Evolutionary conservation across 169 alveolate species (phyloP), one percentile per base, ranked within the genome.

Genomic region (Cryptosporidium parvum): DNA sequence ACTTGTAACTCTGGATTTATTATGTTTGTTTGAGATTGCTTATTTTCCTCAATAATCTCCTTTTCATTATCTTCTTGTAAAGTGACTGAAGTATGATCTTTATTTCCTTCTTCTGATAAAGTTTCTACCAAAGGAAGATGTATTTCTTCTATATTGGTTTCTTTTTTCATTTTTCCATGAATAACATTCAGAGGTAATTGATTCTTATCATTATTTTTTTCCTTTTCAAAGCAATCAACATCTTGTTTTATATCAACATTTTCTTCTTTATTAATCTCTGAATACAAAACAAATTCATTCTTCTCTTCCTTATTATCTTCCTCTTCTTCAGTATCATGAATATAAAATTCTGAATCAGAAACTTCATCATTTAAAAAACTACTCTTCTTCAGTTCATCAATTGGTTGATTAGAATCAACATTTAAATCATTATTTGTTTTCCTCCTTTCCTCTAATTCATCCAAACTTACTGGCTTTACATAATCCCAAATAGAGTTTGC

Each of bases 401-500:
- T 18, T 16, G 23, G 29, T 21, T 56, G 3, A 26, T 12, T n/a
- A 8, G 35, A 56, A n/a, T 26, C 29, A 9, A 26, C 14, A 53
- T 16, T 71, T 14, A 37, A 18, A 2, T 58, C 71, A 4, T 73
- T 9, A 0, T 42, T 51, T 72, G 21, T 16, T 37, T 56, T 23
- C n/a, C 14, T 39, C 6, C 21, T 69, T 7, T 44, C 61, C 31
- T 69, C 84, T 14, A 69, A 56, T 26, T 80, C 89, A 21, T 80
- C 89, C 37, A 65, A 65, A 21, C 69, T 48, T 29, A 48, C 56
- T 29, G 89, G 89, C 52, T 65, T 80, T 23, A 80, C 75, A 65
- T 80, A 80, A 80, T 80, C 89, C 89, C 89, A 80, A 62, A 80
- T 65, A 6, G 89, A 80, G 39, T 80, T 80, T 23, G 89, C 89